A percentile compares a stretch with the other conserved stretches of the same genome.
Evolutionary conservation across 2,329 filamentous ascomycete species (phyloP).

Genomic region (Capronia americana): DNA sequence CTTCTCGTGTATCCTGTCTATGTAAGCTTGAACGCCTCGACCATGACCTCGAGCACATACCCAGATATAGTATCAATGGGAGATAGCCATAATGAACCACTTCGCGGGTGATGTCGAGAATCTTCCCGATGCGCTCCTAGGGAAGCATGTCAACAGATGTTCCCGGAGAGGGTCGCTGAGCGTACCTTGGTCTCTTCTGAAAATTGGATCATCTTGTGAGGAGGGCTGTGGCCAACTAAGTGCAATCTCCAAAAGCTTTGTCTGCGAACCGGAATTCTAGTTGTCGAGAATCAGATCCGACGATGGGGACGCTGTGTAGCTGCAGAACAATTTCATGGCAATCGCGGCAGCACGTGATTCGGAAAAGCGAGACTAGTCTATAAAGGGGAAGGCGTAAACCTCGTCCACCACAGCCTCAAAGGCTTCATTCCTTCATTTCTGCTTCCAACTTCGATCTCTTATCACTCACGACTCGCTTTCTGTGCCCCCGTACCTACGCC

Average conservation of each 20-base stretch:
- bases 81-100: slow-evolving; percentile 98
- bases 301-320: slow-evolving; percentile 19
- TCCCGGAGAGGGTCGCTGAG: slow-evolving; percentile 10
- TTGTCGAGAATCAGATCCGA: neutral
- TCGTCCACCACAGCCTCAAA: slow-evolving; percentile 12
- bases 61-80: slow-evolving; percentile 94
- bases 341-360: slow-evolving; percentile 16
- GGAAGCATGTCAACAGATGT: slow-evolving; percentile 13
- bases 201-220: slow-evolving; percentile 57
- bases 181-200: slow-evolving; percentile 96
- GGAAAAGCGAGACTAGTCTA: neutral
- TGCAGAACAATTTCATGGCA: slow-evolving; percentile 20
- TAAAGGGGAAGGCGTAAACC: slow-evolving; percentile 17
- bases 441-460: neutral
- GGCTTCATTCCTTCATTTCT: neutral
- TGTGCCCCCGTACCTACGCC: neutral
- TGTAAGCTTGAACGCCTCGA: slow-evolving; percentile 12
- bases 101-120: slow-evolving; percentile 92
- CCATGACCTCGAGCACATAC: slow-evolving; percentile 55
- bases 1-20: slow-evolving; percentile 85
- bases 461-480: neutral
- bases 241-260: neutral
- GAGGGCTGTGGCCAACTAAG: neutral
- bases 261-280: too few species aligned
- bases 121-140: slow-evolving; percentile 95